A percentile compares a stretch with the other conserved stretches of the same genome.
phyloP scores from a whole-genome alignment of 75 land plant species.

The Chamaecyparis obtusa region DNA sequence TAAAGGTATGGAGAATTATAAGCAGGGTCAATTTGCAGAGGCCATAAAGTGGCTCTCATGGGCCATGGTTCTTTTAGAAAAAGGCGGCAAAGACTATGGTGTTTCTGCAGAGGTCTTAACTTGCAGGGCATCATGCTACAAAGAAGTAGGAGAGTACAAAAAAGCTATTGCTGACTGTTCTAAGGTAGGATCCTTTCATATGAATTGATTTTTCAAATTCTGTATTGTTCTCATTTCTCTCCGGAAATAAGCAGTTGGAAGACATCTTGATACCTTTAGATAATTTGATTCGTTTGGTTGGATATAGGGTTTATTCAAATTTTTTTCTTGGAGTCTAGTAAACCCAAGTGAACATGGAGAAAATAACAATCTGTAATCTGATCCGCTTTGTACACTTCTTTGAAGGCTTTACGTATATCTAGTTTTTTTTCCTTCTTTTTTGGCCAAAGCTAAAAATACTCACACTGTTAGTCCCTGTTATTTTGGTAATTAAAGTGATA shows the following conservation, averaged over 20 bases:
- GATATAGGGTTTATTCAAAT: background rate
- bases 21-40: conserved; percentile 94
- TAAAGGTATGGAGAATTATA: conserved; percentile 81
- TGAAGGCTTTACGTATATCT: background rate
- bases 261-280: background rate
- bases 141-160: conserved; percentile 97
- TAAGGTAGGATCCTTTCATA: conserved; percentile 45
- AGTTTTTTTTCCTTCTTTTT: no score
- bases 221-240: background rate
- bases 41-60: conserved; percentile 98
- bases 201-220: background rate
- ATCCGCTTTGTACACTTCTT: background rate
- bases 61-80: conserved; percentile 74
- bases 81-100: conserved; percentile 34
- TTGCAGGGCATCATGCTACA: conserved; percentile 82
- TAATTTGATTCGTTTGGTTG: background rate
- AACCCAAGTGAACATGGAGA: background rate
- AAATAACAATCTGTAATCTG: background rate
- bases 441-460: background rate
- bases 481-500: background rate
- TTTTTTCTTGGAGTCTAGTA: background rate
- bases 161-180: conserved; percentile 94
- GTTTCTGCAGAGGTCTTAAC: conserved; percentile 55
- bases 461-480: background rate
- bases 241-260: background rate